Percentiles rank a stretch among this genome's conserved stretches.
These are phyloP conservation scores for Dictyostelium firmibasis DNA, from an alignment of 78 protist genomes.

Conservation along the genomic window DNA sequence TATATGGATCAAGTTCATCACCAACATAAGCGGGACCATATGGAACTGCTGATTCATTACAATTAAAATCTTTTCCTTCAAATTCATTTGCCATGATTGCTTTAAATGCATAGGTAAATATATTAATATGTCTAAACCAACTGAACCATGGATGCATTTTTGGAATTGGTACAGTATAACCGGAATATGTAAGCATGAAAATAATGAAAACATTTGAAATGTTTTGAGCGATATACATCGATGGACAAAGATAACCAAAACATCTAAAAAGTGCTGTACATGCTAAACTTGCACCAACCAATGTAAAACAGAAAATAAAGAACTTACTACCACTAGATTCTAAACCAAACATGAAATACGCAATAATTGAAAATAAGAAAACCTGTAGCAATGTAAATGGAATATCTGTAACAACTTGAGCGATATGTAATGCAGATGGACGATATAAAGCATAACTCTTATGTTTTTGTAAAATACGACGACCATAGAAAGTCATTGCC, in stretches of 20 bases:
- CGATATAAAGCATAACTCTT: constrained; percentile 64
- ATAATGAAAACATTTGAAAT: constrained; percentile 8
- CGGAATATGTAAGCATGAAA: constrained; percentile 57
- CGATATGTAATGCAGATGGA: constrained; percentile 59
- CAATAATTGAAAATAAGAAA: constrained; percentile 20
- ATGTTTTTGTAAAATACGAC: constrained; percentile 61
- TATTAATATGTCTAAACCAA: constrained; percentile 54
- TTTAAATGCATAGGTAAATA: constrained; percentile 40
- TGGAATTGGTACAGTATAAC: constrained; percentile 21
- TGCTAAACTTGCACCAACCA: constrained; percentile 29
- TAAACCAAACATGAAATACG: constrained; percentile 65
- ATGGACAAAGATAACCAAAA: constrained; percentile 51
- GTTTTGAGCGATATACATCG: constrained; percentile 47
- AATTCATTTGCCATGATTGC: constrained; percentile 56
- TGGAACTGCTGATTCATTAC: constrained; percentile 40
- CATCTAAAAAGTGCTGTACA: constrained; percentile 17
- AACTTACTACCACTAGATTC: constrained; percentile 16
- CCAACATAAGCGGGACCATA: constrained; percentile 1
- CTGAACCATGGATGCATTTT: constrained; percentile 77
- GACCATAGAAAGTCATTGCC: constrained; percentile 29
- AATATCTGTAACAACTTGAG: constrained; percentile 57
- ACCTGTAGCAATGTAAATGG: constrained; percentile 16
- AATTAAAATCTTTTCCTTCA: background rate
- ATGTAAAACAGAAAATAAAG: constrained; percentile 58
- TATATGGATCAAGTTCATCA: constrained; percentile 10